phyloP scores from a whole-genome alignment of 2,329 filamentous ascomycete genomes.

The Nigrospora oryzae region DNA sequence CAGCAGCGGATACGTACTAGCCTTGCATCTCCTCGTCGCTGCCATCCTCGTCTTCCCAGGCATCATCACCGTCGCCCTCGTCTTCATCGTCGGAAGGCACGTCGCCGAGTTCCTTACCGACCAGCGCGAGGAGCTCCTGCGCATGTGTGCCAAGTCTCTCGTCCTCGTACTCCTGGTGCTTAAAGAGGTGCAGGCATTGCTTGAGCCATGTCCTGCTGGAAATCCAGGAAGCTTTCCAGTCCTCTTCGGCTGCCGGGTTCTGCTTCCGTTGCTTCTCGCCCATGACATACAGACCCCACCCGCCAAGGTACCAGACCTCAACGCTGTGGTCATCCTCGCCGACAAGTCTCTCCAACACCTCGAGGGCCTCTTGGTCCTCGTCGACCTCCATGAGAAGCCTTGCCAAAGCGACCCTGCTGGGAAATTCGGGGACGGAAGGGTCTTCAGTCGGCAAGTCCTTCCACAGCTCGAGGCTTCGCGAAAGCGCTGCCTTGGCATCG shows the following conservation, averaged over 20 bases:
- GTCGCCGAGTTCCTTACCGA: slow-evolving; percentile 58
- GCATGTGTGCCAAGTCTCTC: slow-evolving; percentile 69
- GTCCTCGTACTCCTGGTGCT: slow-evolving; percentile 75
- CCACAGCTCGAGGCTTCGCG: slow-evolving; percentile 76
- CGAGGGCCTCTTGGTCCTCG: slow-evolving; percentile 76
- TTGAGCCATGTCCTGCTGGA: slow-evolving; percentile 77
- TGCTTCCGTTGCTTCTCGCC: slow-evolving; percentile 56
- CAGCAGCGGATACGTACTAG: slow-evolving; percentile 4
- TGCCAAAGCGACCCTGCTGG: slow-evolving; percentile 74
- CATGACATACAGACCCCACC: slow-evolving; percentile 80
- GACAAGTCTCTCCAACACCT: slow-evolving; percentile 76
- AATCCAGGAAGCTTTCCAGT: slow-evolving; percentile 55
- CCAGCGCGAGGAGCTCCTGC: slow-evolving; percentile 56
- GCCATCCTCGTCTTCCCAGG: slow-evolving; percentile 32
- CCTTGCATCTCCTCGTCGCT: slow-evolving; percentile 52
- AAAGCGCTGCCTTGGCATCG: slow-evolving; percentile 73
- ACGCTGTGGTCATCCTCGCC: slow-evolving; percentile 89
- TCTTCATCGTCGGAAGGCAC: slow-evolving; percentile 46
- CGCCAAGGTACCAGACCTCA: slow-evolving; percentile 94
- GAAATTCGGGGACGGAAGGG: slow-evolving; percentile 72
- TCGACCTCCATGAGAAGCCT: slow-evolving; percentile 84
- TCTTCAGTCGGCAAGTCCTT: slow-evolving; percentile 66
- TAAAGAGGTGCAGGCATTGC: slow-evolving; percentile 73
- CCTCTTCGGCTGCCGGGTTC: slow-evolving; percentile 35
- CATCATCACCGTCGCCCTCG: slow-evolving; percentile 42